A percentile compares a stretch with the other conserved stretches of the same genome.
Conservation (phyloP, 768 basidiomycete genomes). For the Termitomyces heimii region DNA sequence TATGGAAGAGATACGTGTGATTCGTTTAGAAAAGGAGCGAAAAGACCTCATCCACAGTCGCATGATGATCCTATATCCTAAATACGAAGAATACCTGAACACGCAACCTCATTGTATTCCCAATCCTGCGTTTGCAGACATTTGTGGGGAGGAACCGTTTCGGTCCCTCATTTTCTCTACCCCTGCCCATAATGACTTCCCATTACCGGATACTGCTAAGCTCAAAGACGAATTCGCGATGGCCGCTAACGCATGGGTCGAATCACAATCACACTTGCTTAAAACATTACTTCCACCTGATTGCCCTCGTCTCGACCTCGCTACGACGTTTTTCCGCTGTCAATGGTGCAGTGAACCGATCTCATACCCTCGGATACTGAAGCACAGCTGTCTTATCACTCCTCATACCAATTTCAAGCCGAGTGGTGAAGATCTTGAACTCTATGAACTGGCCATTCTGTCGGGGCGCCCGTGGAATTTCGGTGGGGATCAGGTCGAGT, state of each 20-base stretch:
- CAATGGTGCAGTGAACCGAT: conserved; percentile 24
- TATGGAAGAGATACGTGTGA: conserved; percentile 7
- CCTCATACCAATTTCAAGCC: neutral
- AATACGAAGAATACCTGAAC: neutral
- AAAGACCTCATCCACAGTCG: neutral
- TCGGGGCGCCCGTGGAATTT: conserved; percentile 23
- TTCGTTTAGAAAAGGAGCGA: conserved; percentile 7
- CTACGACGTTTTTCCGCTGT: conserved; percentile 27
- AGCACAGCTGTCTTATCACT: conserved; percentile 19
- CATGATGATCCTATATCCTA: neutral
- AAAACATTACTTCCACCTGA: neutral
- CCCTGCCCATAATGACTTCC: neutral
- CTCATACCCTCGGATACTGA: conserved; percentile 23
- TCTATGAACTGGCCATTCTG: neutral
- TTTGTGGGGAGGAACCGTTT: conserved; percentile 15
- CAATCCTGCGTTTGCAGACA: conserved; percentile 10
- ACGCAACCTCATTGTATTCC: neutral
- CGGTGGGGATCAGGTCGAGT: conserved; percentile 15
- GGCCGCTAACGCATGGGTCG: conserved; percentile 16
- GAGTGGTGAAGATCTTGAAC: conserved; percentile 9
- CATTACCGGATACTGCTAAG: conserved; percentile 6
- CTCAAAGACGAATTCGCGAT: conserved; percentile 4
- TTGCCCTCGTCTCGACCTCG: conserved; percentile 15
- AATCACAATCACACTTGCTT: conserved; percentile 13
- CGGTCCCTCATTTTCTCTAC: conserved; percentile 14